Evolutionary conservation across 192 early-diverging fungal species (phyloP).

Genomic region (Diversispora epigaea): DNA sequence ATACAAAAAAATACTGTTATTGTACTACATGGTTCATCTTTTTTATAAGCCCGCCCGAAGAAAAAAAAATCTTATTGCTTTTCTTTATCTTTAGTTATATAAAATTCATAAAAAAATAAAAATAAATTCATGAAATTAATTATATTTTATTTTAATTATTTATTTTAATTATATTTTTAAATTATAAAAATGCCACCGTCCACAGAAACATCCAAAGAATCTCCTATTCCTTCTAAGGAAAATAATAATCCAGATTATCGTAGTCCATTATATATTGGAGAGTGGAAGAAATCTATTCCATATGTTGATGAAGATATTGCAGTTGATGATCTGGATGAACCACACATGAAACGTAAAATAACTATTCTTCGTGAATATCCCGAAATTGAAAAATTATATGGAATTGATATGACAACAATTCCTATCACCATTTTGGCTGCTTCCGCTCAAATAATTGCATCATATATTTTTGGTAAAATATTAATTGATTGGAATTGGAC

Average conservation of each 20-base stretch:
- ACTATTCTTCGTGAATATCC: constrained; percentile 87
- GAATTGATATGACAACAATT: constrained; percentile 77
- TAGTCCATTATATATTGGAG: constrained; percentile 76
- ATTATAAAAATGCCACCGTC: background rate
- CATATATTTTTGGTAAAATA: constrained; percentile 75
- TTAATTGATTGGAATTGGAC: constrained; percentile 63
- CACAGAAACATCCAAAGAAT: background rate
- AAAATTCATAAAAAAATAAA: too few species aligned
- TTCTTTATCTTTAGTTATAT: too few species aligned
- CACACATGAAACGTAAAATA: constrained; percentile 86
- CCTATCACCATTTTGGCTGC: constrained; percentile 68
- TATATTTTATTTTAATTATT: too few species aligned
- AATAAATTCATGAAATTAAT: too few species aligned
- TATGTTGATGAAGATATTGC: constrained; percentile 70
- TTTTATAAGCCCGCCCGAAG: too few species aligned
- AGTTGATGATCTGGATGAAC: constrained; percentile 89
- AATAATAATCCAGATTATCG: constrained; percentile 52
- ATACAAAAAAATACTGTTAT: too few species aligned
- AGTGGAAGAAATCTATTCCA: constrained; percentile 81
- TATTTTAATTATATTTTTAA: background rate
- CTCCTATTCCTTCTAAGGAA: background rate
- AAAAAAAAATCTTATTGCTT: too few species aligned
- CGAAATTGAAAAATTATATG: constrained; percentile 83
- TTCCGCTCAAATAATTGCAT: constrained; percentile 68
- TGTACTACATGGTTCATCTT: too few species aligned